These are phyloP conservation scores for Kwoniella heveanensis DNA, from an alignment of 768 basidiomycete species.

Conservation along the genomic window DNA sequence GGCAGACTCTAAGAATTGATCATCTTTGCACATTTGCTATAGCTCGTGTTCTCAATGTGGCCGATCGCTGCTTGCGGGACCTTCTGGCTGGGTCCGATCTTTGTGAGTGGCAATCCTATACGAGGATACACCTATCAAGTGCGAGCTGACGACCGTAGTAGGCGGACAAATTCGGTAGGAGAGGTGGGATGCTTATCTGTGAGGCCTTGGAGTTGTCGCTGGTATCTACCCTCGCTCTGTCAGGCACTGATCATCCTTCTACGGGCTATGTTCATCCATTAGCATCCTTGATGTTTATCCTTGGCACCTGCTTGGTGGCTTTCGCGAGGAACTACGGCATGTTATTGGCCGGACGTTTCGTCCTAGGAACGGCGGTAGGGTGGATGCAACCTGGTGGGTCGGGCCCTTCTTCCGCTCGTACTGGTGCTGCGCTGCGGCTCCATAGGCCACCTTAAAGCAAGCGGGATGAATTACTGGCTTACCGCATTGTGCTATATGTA, in stretches of 20 bases:
- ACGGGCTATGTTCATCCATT: no score
- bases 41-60: slow-evolving; percentile 45
- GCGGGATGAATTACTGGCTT: no score
- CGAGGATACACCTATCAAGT: not conserved
- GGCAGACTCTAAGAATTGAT: no score
- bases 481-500: not conserved
- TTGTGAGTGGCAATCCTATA: slow-evolving; percentile 17
- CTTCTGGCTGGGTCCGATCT: slow-evolving; percentile 41
- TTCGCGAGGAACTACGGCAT: slow-evolving; percentile 33
- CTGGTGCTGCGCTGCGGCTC: no score
- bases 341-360: slow-evolving; percentile 34
- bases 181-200: slow-evolving; percentile 38
- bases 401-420: no score
- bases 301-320: slow-evolving; percentile 32
- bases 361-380: slow-evolving; percentile 33
- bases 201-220: no score
- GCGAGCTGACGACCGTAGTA: not conserved
- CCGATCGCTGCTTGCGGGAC: slow-evolving; percentile 40
- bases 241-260: no score
- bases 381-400: slow-evolving; percentile 35
- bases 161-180: slow-evolving; percentile 35
- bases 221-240: no score
- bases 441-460: no score
- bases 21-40: not conserved
- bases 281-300: slow-evolving; percentile 28